A percentile compares a stretch with the other conserved stretches of the same genome.
These are phyloP conservation scores for Discostella pseudostelligera DNA, from an alignment of 108 stramenopile species.

Conservation along the genomic window DNA sequence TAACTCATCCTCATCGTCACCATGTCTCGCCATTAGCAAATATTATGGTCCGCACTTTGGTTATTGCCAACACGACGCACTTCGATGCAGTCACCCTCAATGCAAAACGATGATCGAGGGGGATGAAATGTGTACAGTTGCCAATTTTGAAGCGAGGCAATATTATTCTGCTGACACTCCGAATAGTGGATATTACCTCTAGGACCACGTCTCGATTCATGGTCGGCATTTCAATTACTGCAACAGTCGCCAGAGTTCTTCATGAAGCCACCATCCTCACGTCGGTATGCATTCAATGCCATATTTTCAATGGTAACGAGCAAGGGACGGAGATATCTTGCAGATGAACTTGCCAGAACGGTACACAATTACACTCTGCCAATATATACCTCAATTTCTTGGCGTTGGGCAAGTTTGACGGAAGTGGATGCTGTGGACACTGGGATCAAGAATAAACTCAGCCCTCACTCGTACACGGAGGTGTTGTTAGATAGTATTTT, in stretches of 20 bases:
- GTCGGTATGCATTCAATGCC: constrained; percentile 29
- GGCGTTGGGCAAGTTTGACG: constrained; percentile 11
- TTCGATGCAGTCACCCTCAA: constrained; percentile 8
- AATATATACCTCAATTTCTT: constrained; percentile 2
- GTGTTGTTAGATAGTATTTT: constrained; percentile 39
- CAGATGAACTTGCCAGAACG: background rate
- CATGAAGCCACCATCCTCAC: constrained; percentile 17
- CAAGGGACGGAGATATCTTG: constrained; percentile 12
- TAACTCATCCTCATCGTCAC: background rate
- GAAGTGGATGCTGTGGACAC: background rate
- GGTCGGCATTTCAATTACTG: constrained; percentile 9
- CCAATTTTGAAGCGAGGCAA: constrained; percentile 10
- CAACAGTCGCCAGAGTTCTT: background rate
- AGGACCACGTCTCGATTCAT: constrained; percentile 33
- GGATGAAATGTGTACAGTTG: constrained; percentile 28
- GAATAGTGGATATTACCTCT: constrained; percentile 14
- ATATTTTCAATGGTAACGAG: constrained; percentile 31
- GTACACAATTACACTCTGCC: background rate
- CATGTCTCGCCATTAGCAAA: background rate
- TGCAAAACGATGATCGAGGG: constrained; percentile 26
- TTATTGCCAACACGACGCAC: background rate
- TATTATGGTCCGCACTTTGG: background rate
- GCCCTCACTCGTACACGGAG: constrained; percentile 28
- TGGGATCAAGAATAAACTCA: constrained; percentile 7
- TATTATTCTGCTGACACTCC: constrained; percentile 8